Percentiles rank a stretch among this genome's conserved stretches.
phyloP scores from a whole-genome alignment of 2,329 filamentous ascomycete genomes.

The Penicillium sp. region DNA sequence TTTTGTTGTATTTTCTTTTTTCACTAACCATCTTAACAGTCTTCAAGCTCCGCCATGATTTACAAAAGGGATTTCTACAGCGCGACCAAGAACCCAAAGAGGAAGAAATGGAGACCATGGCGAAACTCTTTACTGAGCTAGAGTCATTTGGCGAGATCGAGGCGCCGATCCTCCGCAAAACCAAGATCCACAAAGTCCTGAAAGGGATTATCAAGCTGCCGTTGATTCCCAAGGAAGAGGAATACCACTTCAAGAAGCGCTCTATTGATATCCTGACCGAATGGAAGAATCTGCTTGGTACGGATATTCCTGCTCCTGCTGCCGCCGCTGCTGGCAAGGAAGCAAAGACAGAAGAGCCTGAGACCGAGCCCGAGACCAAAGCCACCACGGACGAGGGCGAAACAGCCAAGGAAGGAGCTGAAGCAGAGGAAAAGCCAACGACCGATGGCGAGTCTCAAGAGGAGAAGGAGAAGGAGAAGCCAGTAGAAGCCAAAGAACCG shows the following conservation, averaged over 20 bases:
- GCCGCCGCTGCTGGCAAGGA: constrained; percentile 43
- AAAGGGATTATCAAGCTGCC: constrained; percentile 89
- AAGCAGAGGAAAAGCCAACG: constrained; percentile 6
- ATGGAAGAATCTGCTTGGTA: constrained; percentile 81
- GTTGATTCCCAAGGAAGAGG: constrained; percentile 80
- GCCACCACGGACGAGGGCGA: not conserved
- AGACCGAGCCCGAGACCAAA: constrained; percentile 1
- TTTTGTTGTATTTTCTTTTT: no score
- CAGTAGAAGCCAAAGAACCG: constrained; percentile 23
- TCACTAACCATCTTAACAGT: constrained; percentile 47
- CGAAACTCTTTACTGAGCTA: constrained; percentile 59
- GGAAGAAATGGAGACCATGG: constrained; percentile 52
- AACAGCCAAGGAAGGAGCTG: not conserved
- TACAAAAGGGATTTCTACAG: constrained; percentile 89
- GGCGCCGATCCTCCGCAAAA: constrained; percentile 78
- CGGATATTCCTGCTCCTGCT: constrained; percentile 47
- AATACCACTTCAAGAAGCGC: constrained; percentile 83
- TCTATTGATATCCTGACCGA: constrained; percentile 74
- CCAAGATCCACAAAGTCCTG: constrained; percentile 98
- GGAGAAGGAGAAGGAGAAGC: constrained; percentile 27
- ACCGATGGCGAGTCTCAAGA: constrained; percentile 18
- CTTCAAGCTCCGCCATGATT: constrained; percentile 87
- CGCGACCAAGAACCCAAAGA: constrained; percentile 81
- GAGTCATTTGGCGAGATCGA: constrained; percentile 79
- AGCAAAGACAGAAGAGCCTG: constrained; percentile 15